A percentile compares a stretch with the other conserved stretches of the same genome.
phyloP scores from a whole-genome alignment of 345 rosid species.

The Rhodomyrtus tomentosa region DNA sequence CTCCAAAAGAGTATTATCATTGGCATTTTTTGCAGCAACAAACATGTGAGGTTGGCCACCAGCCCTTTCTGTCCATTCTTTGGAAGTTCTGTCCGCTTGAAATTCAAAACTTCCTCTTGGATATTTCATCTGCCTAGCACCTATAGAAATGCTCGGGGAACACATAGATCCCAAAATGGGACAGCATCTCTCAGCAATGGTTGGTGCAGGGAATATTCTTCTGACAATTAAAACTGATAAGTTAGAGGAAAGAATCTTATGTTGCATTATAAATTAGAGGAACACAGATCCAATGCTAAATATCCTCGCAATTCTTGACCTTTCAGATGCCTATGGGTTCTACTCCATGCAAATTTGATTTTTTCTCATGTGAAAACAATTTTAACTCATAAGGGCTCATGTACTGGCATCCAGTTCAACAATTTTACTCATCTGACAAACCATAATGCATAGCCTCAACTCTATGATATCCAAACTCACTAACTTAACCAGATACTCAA shows the following conservation, averaged over 20 bases:
- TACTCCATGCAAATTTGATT: not conserved
- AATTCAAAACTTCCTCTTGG: slow-evolving; percentile 7
- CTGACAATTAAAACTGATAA: not conserved
- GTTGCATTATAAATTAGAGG: not conserved
- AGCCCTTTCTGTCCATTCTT: not conserved
- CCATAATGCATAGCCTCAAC: not conserved
- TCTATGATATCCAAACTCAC: not conserved
- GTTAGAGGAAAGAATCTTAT: not conserved
- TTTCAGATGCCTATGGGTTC: not conserved
- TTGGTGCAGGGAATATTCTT: not conserved
- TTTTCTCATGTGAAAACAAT: not conserved
- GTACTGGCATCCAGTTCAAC: not conserved
- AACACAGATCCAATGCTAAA: not conserved
- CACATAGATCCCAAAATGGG: slow-evolving; percentile 5
- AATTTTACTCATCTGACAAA: not conserved
- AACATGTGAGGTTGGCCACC: slow-evolving; percentile 2
- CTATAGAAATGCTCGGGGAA: slow-evolving; percentile 12
- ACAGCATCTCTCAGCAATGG: not conserved
- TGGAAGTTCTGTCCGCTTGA: slow-evolving; percentile 5
- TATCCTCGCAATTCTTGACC: not conserved
- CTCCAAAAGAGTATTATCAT: slow-evolving; percentile 3
- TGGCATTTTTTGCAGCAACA: slow-evolving; percentile 9
- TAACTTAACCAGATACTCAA: not conserved
- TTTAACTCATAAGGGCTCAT: not conserved
- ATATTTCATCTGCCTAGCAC: slow-evolving; percentile 13